Evolutionary conservation across 129 eudicot genomes (phyloP), one percentile per base, ranked within the genome.

Genomic region (Helianthus tuberosus): DNA sequence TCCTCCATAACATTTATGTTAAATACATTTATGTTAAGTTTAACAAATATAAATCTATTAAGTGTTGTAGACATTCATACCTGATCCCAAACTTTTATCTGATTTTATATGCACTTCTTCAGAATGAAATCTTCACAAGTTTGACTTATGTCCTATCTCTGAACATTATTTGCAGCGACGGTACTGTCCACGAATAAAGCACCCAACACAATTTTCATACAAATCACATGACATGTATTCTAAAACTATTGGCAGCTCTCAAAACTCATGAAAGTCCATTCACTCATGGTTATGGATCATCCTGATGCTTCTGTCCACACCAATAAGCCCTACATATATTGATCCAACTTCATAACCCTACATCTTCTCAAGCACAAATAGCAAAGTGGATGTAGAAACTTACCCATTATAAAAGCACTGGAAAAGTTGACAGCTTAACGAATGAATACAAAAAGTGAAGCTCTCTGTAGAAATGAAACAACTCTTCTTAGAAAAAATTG

Each of bases 321-420:
- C 97, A 80, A 90, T 75, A 20, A 94, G 87, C 32, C 98, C 98
- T 94, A 88, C n/a, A n/a, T n/a, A 69, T 52, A 43, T 27, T 5
- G 8, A 49, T 17, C 71, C 46, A 62, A 58, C 14, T 62, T 49
- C 11, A 48, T 50, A 27, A 60, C 17, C 35, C 39, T 25, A 66
- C 57, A 39, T 36, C n/a, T 17, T 29, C 25, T 76, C 39, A 41
- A 36, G 41, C 57, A 75, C 25, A 35, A 66, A 38, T 49, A 43
- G 16, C 17, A 49, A 51, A 52, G 7, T 0, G 3, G 49, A 11
- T 71, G 58, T 27, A 75, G 11, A 54, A 49, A 60, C 35, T 82
- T 90, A 93, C 91, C 98, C 98, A 90, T 93, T 27, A 89, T 86
- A 14, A 94, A 35, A 80, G 98, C 98, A 60, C 98, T 94, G 9